A percentile compares a stretch with the other conserved stretches of the same genome.
Conservation (phyloP, 345 rosid genomes). For the Hibiscus mutabilis region DNA sequence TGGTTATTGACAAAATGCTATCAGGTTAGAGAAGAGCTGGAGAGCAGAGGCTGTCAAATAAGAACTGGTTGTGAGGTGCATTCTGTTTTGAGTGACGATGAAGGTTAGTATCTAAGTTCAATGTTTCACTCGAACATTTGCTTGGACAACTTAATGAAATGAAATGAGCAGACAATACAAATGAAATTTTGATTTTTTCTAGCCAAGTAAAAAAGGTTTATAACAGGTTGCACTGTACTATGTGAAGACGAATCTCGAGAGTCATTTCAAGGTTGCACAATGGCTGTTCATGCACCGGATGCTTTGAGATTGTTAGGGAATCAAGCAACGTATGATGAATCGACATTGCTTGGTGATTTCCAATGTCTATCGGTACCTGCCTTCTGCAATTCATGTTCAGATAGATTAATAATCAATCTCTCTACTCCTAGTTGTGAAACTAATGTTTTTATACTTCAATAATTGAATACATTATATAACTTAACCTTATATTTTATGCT, state of each 20-base stretch:
- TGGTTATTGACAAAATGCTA: background rate
- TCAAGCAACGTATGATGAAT: constrained; percentile 66
- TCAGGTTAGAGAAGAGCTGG: constrained; percentile 64
- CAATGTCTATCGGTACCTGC: constrained; percentile 57
- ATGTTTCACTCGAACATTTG: background rate
- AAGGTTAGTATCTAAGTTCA: constrained; percentile 30
- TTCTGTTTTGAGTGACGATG: constrained; percentile 37
- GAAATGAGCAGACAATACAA: background rate
- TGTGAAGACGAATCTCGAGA: constrained; percentile 44
- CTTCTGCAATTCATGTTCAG: background rate
- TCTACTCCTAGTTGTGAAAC: background rate
- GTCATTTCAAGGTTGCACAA: constrained; percentile 40
- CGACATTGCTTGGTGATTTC: constrained; percentile 76
- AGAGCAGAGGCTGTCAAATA: constrained; percentile 57
- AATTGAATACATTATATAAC: background rate
- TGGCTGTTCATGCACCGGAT: constrained; percentile 80
- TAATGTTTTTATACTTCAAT: background rate
- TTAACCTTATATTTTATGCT: background rate
- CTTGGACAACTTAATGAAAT: background rate
- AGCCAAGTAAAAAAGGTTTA: background rate
- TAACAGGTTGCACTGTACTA: constrained; percentile 43
- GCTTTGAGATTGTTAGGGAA: constrained; percentile 55
- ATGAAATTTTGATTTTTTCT: background rate
- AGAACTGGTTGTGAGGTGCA: constrained; percentile 48
- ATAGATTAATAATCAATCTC: background rate